Percentiles rank a stretch among this genome's conserved stretches.
Conservation (phyloP, 2,329 filamentous ascomycete genomes). For the Aureobasidium sp. region DNA sequence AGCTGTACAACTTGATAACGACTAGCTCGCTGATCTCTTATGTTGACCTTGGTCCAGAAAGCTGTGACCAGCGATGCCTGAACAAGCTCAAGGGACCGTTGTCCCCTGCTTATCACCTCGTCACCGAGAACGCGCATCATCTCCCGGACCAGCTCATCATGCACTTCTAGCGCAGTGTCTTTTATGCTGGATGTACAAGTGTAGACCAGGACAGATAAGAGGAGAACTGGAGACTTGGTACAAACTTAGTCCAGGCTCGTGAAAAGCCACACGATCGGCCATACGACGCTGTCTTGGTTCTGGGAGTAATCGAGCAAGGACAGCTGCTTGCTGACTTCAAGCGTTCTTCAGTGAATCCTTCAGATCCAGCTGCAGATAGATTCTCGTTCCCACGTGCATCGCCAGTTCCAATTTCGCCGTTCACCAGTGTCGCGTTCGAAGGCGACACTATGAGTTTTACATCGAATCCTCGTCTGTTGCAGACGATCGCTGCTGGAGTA, state of each 20-base stretch:
- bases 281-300: neutral
- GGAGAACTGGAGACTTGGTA: neutral
- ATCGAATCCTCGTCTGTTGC: neutral
- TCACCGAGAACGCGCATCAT: neutral
- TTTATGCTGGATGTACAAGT: neutral
- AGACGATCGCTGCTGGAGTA: conserved; percentile 3
- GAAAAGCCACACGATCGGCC: neutral
- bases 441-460: conserved; percentile 1
- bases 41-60: conserved; percentile 2
- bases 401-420: neutral
- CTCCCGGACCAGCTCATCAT: neutral
- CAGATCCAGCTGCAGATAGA: neutral
- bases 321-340: neutral
- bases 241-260: neutral
- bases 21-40: neutral
- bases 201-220: neutral
- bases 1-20: conserved; percentile 4
- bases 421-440: neutral
- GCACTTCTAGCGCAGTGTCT: neutral
- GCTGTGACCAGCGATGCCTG: neutral
- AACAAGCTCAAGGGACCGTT: conserved; percentile 1
- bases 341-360: neutral
- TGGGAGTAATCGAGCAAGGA: neutral
- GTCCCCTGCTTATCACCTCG: neutral
- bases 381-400: neutral